Conservation (phyloP, 2,329 filamentous ascomycete species). For the Diaporthe aspalathi region DNA sequence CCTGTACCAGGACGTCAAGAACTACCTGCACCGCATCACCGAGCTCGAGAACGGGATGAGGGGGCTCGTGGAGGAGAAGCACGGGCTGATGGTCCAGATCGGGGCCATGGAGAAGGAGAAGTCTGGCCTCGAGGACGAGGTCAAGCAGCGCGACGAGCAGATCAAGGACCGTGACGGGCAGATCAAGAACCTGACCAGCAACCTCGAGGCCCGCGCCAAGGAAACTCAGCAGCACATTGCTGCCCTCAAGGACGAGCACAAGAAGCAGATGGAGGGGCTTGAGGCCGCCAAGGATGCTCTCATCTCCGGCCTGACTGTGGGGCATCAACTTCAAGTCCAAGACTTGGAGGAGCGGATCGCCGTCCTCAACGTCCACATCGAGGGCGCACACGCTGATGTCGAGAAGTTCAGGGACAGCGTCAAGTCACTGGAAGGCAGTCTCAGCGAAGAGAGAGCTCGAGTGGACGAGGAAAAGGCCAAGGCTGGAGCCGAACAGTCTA, state of each 20-base stretch:
- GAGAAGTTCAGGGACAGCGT: constrained; percentile 29
- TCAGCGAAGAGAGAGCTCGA: constrained; percentile 18
- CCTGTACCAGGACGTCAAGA: constrained; percentile 35
- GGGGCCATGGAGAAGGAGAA: constrained; percentile 39
- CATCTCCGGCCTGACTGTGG: constrained; percentile 19
- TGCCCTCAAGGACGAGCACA: constrained; percentile 33
- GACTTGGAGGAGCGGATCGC: constrained; percentile 36
- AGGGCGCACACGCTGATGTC: constrained; percentile 34
- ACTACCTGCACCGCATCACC: constrained; percentile 39
- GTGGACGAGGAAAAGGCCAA: constrained; percentile 31
- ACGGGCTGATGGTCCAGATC: constrained; percentile 32
- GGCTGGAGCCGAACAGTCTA: background rate
- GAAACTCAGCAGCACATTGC: constrained; percentile 34
- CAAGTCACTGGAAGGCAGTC: constrained; percentile 5
- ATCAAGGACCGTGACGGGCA: constrained; percentile 32
- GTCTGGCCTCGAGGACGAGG: constrained; percentile 7
- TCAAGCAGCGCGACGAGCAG: constrained; percentile 28
- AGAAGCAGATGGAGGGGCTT: constrained; percentile 32
- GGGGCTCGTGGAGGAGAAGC: constrained; percentile 36
- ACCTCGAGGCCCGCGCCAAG: constrained; percentile 29
- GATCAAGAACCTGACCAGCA: constrained; percentile 21
- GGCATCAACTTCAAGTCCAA: constrained; percentile 26
- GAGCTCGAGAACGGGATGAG: constrained; percentile 40
- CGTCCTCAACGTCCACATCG: constrained; percentile 36
- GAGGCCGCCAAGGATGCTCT: constrained; percentile 25